Evolutionary conservation across 805 yeast species (phyloP).

Genomic region (Metschnikowia anglica): DNA sequence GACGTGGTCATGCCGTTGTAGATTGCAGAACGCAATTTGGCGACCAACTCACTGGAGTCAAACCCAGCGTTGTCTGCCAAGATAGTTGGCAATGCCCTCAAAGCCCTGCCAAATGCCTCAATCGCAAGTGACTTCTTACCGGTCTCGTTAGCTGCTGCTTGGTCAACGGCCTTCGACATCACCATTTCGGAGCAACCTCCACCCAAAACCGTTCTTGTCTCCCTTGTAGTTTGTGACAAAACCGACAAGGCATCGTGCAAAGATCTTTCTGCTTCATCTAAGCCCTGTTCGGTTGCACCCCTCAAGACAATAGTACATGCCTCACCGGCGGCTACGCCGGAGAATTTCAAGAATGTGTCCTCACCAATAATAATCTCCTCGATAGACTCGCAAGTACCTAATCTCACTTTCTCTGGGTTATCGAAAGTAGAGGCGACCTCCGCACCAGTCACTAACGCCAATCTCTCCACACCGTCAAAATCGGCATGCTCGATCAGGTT

Average conservation of each 20-base stretch:
- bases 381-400: conserved; percentile 85
- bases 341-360: conserved; percentile 81
- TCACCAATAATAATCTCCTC: conserved; percentile 95
- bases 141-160: conserved; percentile 83
- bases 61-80: conserved; percentile 97
- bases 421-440: conserved; percentile 97
- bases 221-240: conserved; percentile 88
- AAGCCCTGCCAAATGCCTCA: conserved; percentile 90
- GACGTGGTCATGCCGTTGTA: conserved; percentile 90
- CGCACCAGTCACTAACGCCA: conserved; percentile 96
- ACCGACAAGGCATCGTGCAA: conserved; percentile 96
- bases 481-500: conserved; percentile 98
- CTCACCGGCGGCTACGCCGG: conserved; percentile 94
- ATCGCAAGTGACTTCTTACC: conserved; percentile 94
- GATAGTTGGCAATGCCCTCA: conserved; percentile 92
- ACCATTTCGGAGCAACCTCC: conserved; percentile 90
- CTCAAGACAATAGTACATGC: conserved; percentile 95
- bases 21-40: conserved; percentile 85
- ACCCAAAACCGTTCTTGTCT: conserved; percentile 88
- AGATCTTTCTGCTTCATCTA: conserved; percentile 49
- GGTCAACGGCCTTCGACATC: conserved; percentile 96
- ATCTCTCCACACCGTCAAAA: conserved; percentile 95
- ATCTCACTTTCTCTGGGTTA: conserved; percentile 77
- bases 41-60: conserved; percentile 88
- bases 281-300: conserved; percentile 48